Evolutionary conservation across 177 flowering plant species (phyloP).

Genomic region (Vitis hybrid): DNA sequence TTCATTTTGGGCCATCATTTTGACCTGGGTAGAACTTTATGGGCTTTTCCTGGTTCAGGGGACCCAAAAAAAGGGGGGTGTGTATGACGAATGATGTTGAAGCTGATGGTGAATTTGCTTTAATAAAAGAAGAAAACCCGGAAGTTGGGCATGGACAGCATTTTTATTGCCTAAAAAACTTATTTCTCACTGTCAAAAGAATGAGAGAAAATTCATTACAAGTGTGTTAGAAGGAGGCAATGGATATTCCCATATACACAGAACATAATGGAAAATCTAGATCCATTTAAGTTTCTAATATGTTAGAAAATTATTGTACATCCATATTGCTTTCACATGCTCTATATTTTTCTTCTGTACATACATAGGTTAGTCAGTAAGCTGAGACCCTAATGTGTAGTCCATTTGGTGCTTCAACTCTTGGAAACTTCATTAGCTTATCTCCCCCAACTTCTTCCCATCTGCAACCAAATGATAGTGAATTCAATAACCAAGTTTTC

Average conservation of each 20-base stretch:
- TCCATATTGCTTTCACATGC: constrained; percentile 1
- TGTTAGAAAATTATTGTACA: constrained; percentile 23
- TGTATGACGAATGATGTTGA: no score
- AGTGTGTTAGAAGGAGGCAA: no score
- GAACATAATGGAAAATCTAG: not conserved
- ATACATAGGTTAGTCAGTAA: constrained; percentile 23
- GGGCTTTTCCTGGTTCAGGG: no score
- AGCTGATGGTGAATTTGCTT: no score
- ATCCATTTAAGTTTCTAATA: constrained; percentile 7
- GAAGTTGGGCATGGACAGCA: no score
- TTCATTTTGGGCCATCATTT: no score
- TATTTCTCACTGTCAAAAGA: no score
- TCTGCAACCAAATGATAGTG: constrained; percentile 38
- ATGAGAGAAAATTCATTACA: no score
- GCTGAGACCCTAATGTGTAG: constrained; percentile 58
- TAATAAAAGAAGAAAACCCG: no score
- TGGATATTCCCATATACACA: not conserved
- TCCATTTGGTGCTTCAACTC: constrained; percentile 94
- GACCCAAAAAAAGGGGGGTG: no score
- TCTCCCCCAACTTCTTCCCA: constrained; percentile 89
- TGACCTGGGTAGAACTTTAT: no score
- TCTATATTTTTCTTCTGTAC: constrained; percentile 9
- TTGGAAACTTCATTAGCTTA: constrained; percentile 70
- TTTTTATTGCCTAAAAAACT: no score
- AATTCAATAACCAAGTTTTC: not conserved